Evolutionary conservation across 2,329 filamentous ascomycete genomes (phyloP).

Genomic region (Ophiostoma ips): DNA sequence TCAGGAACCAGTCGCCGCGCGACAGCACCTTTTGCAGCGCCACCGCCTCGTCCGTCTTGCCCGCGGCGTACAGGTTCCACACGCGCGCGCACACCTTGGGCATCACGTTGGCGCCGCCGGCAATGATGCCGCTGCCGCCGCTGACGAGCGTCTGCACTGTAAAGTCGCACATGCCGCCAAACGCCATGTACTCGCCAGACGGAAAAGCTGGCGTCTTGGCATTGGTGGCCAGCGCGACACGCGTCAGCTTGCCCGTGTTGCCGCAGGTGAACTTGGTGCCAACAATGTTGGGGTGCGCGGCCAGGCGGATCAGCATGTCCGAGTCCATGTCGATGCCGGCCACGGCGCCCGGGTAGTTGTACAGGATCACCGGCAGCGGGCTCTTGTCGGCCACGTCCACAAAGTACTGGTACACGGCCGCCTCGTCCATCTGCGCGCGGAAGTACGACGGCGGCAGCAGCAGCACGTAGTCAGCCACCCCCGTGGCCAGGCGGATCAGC

Average conservation of each 20-base stretch:
- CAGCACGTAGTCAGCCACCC: slow-evolving; percentile 62
- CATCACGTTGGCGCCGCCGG: slow-evolving; percentile 72
- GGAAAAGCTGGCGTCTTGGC: slow-evolving; percentile 50
- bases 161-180: slow-evolving; percentile 80
- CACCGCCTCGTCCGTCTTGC: slow-evolving; percentile 61
- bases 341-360: slow-evolving; percentile 85
- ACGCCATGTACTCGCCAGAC: slow-evolving; percentile 57
- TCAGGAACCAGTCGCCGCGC: slow-evolving; percentile 69
- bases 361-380: slow-evolving; percentile 66
- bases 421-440: slow-evolving; percentile 60
- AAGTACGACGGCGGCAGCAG: slow-evolving; percentile 76
- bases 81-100: slow-evolving; percentile 69
- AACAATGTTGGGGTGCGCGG: slow-evolving; percentile 68
- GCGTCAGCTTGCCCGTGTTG: slow-evolving; percentile 78
- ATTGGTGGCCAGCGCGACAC: slow-evolving; percentile 58
- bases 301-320: slow-evolving; percentile 68
- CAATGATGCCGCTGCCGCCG: slow-evolving; percentile 73
- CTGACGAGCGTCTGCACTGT: slow-evolving; percentile 67
- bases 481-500: slow-evolving; percentile 47
- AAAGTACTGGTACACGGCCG: slow-evolving; percentile 43
- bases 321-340: slow-evolving; percentile 82
- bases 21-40: slow-evolving; percentile 64
- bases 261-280: slow-evolving; percentile 89
- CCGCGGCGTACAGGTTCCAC: slow-evolving; percentile 61
- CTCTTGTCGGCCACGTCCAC: slow-evolving; percentile 59